Base-by-base conservation (phyloP, 768 basidiomycete genomes). In the Tylopilus rubrobrunneus region DNA sequence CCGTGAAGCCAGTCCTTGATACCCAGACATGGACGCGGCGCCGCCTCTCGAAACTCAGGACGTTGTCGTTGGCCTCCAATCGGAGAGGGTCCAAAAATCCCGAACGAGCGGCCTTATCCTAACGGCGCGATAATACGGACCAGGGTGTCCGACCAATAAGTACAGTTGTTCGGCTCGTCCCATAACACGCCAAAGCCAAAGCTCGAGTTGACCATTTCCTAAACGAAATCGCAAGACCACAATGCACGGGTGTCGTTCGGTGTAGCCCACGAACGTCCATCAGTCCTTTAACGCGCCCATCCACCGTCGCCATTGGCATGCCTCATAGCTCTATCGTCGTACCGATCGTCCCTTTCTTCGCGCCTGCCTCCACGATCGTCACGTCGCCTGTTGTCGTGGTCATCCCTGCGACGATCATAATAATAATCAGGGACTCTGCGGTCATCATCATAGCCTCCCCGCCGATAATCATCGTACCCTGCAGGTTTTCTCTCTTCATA, bases 381-480 rank as follows among this genome's bases (percentile, higher is more conserved):
- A 71, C 84, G 82, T 66, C 68, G 67, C 55, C 68, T 72, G 75
- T 71, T 75, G 63, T 86, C 82, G 59, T 67, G 56, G 69, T 87
- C 86, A 71, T 90, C 87, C 84, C 87, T 87, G 76, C 86, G 86
- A 68, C 89, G 87, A 72, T 89, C 87, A 85, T 85, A 84, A 84
- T 86, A 83, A 78, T 81, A 81, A 80, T 89, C 86, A 84, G 86
- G 86, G 71, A 75, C 80, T 84, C 82, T 84, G 76, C 82, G 86
- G 73, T 85, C 85, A 84, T 88, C 86, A 83, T 84, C 73, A 62
- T 78, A 83, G 67, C 82, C 84, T 67, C 86, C 87, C 74, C 89
- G 85, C 72, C 89, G 85, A 73, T 83, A 78, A 82, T 89, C 86
- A 83, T 91, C 89, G 84, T 90, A 89, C 84, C 87, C 88, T 85